Conservation (phyloP, 139 green algal species). For the Chlamydomonas urium region DNA sequence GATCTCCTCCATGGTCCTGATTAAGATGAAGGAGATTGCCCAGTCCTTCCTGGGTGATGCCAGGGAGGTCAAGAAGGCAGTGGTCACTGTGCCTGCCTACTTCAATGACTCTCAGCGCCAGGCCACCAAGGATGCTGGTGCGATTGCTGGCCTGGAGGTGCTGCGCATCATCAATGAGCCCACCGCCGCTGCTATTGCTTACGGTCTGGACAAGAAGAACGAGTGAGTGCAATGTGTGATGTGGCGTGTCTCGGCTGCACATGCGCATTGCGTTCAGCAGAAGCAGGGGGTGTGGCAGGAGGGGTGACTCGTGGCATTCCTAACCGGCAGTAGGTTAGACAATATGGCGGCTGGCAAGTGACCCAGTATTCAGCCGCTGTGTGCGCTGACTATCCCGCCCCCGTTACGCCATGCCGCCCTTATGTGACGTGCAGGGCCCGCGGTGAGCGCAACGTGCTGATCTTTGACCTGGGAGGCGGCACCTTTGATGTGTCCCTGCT, state of each 20-base stretch:
- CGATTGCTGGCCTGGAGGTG: constrained; percentile 94
- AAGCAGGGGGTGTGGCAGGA: too few relatives aligned
- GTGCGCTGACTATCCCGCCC: too few relatives aligned
- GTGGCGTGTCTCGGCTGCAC: not conserved
- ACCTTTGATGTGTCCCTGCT: constrained; percentile 99
- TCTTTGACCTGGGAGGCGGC: constrained; percentile 94
- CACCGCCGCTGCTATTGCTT: constrained; percentile 93
- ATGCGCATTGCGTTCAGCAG: not conserved
- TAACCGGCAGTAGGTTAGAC: too few relatives aligned
- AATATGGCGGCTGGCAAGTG: too few relatives aligned
- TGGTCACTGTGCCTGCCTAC: constrained; percentile 97
- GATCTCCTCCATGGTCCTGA: constrained; percentile 94
- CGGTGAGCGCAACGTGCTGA: constrained; percentile 82
- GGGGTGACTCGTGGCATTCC: too few relatives aligned
- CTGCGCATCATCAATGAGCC: constrained; percentile 99
- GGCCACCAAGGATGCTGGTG: constrained; percentile 94
- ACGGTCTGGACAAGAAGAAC: constrained; percentile 79
- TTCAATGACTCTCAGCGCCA: constrained; percentile 98
- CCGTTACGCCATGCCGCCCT: too few relatives aligned
- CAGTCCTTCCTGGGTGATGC: constrained; percentile 61
- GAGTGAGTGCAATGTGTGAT: too few relatives aligned
- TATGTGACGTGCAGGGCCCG: not conserved
- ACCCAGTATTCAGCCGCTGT: too few relatives aligned
- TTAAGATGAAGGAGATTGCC: constrained; percentile 97
- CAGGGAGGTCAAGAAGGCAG: constrained; percentile 85